Conservation (phyloP, 1,284 basidiomycete genomes). For the Tetrapyrgos nigripes region DNA sequence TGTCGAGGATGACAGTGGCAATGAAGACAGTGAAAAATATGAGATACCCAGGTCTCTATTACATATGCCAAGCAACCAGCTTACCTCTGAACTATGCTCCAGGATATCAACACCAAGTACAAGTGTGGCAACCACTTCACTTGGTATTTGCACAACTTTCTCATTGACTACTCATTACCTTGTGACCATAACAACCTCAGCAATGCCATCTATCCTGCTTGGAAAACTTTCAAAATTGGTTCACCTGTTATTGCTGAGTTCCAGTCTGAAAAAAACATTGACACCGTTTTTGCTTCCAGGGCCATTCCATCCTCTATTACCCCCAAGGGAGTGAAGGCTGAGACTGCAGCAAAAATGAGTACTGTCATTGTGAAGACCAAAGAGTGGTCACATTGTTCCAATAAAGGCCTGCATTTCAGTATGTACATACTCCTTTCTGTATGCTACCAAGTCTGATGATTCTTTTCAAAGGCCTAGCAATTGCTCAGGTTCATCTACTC, state of each 20-base stretch:
- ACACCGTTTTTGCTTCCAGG: background rate
- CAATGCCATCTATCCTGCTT: background rate
- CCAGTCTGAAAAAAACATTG: background rate
- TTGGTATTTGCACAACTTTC: conserved; percentile 6
- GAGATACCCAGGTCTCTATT: background rate
- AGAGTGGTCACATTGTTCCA: background rate
- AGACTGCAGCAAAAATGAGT: background rate
- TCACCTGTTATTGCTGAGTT: background rate
- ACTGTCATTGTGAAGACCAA: background rate
- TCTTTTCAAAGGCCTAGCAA: conserved; percentile 5
- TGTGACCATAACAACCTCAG: background rate
- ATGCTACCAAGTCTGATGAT: background rate
- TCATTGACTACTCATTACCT: background rate
- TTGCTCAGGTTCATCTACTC: conserved; percentile 11
- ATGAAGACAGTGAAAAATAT: background rate
- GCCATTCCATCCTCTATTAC: background rate
- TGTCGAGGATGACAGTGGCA: background rate
- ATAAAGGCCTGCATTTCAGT: background rate
- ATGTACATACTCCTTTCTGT: background rate
- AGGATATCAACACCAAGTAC: background rate
- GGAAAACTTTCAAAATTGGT: background rate
- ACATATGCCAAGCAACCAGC: background rate
- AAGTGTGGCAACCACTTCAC: background rate
- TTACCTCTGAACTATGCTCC: background rate
- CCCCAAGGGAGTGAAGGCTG: background rate